phyloP scores from a whole-genome alignment of 345 rosid species.

The Brassica carinata region DNA sequence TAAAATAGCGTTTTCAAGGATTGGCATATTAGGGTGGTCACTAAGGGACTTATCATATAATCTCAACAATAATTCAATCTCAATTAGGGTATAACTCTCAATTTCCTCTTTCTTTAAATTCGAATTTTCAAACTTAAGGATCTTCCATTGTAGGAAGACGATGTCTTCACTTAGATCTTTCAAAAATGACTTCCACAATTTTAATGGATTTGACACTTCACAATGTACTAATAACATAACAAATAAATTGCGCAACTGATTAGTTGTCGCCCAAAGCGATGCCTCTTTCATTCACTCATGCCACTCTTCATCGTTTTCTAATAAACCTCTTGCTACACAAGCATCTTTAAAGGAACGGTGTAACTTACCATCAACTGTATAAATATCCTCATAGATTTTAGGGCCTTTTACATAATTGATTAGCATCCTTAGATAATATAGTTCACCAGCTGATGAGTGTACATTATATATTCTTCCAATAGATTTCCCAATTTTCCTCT shows the following conservation, averaged over 20 bases:
- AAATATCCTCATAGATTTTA: not conserved
- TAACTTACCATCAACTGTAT: not conserved
- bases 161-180: not conserved
- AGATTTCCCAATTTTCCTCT: not conserved
- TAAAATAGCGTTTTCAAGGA: not conserved
- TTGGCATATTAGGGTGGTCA: not conserved
- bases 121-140: not conserved
- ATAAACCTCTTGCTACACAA: not conserved
- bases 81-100: not conserved
- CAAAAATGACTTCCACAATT: not conserved
- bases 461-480: not conserved
- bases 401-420: not conserved
- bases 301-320: not conserved
- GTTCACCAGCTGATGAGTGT: not conserved
- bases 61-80: not conserved
- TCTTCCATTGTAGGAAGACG: not conserved
- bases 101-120: too few species aligned
- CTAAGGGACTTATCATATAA: not conserved
- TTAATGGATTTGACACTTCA: not conserved
- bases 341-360: not conserved
- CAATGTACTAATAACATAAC: not conserved
- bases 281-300: not conserved
- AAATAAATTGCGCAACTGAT: not conserved
- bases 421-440: not conserved
- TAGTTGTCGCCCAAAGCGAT: not conserved